Evolutionary conservation across 257 asterid species (phyloP).

Genomic region (Gynochthodes officinalis): DNA sequence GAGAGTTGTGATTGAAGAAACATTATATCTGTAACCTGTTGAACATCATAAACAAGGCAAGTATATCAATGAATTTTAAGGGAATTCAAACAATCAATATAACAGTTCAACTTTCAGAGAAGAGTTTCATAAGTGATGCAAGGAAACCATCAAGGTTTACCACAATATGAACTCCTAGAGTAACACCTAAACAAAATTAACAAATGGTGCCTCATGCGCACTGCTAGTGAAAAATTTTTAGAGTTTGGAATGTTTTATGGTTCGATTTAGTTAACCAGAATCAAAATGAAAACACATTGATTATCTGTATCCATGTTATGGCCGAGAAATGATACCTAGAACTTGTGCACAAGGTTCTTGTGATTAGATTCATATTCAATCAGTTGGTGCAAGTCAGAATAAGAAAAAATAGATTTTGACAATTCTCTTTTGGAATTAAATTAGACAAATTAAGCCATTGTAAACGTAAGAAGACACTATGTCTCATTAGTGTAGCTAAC

Average conservation of each 20-base stretch:
- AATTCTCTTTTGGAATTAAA: neutral
- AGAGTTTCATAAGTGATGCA: neutral
- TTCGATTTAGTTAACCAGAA: neutral
- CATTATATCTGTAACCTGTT: conserved; percentile 28
- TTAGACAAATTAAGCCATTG: neutral
- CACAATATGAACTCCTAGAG: neutral
- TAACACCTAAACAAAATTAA: neutral
- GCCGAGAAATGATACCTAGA: neutral
- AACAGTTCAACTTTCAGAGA: neutral
- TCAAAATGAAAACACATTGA: neutral
- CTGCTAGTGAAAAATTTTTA: neutral
- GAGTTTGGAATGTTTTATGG: no score
- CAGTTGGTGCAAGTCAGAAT: neutral
- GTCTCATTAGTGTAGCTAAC: no score
- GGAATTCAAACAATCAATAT: neutral
- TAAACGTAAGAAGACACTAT: neutral
- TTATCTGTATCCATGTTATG: neutral
- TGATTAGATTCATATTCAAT: neutral
- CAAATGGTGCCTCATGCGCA: neutral
- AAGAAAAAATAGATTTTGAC: neutral
- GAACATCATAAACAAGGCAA: neutral
- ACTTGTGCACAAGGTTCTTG: neutral
- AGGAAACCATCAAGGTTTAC: neutral
- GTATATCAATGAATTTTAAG: neutral
- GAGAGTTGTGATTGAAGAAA: conserved; percentile 53